A percentile compares a stretch with the other conserved stretches of the same genome.
Evolutionary conservation across 2,329 filamentous ascomycete genomes (phyloP).

Genomic region (Ceratocystis diversiconidia): DNA sequence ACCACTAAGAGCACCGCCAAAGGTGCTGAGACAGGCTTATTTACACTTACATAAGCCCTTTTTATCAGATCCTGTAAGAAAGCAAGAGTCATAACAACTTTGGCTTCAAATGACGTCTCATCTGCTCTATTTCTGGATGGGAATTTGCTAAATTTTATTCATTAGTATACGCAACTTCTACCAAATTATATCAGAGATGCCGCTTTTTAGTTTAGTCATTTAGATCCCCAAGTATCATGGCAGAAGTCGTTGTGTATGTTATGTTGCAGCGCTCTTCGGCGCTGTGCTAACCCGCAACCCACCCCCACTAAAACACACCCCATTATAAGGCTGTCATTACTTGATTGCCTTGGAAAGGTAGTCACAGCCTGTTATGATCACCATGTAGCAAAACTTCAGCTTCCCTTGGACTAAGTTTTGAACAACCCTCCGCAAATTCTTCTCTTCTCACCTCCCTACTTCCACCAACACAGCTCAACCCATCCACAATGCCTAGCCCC

Average conservation of each 20-base stretch:
- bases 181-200: too few relatives aligned
- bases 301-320: background rate
- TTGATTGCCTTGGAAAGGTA: too few relatives aligned
- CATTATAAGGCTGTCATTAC: background rate
- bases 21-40: background rate
- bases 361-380: too few relatives aligned
- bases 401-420: too few relatives aligned
- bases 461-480: background rate
- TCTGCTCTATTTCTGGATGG: too few relatives aligned
- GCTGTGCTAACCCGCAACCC: background rate
- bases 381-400: background rate
- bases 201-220: too few relatives aligned
- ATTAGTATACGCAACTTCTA: too few relatives aligned
- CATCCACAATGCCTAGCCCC: constrained; percentile 54
- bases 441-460: background rate
- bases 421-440: background rate
- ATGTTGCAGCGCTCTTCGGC: background rate
- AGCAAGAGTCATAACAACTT: too few relatives aligned
- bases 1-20: background rate
- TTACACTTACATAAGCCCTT: background rate
- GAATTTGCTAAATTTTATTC: too few relatives aligned
- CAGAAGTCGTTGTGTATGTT: background rate
- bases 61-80: constrained; percentile 10
- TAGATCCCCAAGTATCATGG: too few relatives aligned
- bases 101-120: too few relatives aligned